A percentile compares a stretch with the other conserved stretches of the same genome.
These are phyloP conservation scores for Thelephora ganbajun DNA, from an alignment of 768 basidiomycete species.

Conservation along the genomic window DNA sequence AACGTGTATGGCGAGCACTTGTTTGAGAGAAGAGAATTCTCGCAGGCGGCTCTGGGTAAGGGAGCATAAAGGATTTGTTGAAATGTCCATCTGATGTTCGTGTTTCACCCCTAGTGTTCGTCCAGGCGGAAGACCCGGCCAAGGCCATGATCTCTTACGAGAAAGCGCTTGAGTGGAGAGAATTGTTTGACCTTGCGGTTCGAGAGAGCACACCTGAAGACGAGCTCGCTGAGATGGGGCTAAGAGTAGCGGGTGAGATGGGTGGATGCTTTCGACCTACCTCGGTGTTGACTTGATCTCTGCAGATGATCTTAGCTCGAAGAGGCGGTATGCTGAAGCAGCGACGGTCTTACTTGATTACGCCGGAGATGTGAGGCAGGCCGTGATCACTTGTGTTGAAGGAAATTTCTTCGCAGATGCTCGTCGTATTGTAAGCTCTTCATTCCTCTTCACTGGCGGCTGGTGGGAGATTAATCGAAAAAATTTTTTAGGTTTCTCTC, in stretches of 20 bases:
- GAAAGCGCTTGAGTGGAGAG: constrained; percentile 80
- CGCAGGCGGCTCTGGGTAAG: constrained; percentile 71
- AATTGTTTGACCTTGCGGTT: constrained; percentile 71
- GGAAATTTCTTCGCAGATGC: constrained; percentile 85
- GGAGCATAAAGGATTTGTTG: background rate
- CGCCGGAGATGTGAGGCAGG: constrained; percentile 59
- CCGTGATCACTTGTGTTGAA: constrained; percentile 61
- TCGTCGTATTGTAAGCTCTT: constrained; percentile 57
- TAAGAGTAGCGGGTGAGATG: constrained; percentile 64
- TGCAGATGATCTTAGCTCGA: constrained; percentile 68
- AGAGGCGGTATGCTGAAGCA: constrained; percentile 72
- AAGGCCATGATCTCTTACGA: constrained; percentile 87
- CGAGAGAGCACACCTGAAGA: constrained; percentile 34
- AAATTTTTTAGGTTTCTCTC: constrained; percentile 52
- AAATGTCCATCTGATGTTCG: background rate
- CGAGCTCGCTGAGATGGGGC: constrained; percentile 49
- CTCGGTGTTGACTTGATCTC: background rate
- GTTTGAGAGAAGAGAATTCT: constrained; percentile 72
- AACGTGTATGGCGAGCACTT: constrained; percentile 78
- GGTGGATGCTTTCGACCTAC: background rate
- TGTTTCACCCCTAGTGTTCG: constrained; percentile 40
- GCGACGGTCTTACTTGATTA: constrained; percentile 79
- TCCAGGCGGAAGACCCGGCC: constrained; percentile 41
- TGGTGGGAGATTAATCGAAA: too few species aligned
- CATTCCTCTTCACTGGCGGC: constrained; percentile 4